Base-by-base conservation (phyloP, 306 rosid genomes). In the Gillenia trifoliata region DNA sequence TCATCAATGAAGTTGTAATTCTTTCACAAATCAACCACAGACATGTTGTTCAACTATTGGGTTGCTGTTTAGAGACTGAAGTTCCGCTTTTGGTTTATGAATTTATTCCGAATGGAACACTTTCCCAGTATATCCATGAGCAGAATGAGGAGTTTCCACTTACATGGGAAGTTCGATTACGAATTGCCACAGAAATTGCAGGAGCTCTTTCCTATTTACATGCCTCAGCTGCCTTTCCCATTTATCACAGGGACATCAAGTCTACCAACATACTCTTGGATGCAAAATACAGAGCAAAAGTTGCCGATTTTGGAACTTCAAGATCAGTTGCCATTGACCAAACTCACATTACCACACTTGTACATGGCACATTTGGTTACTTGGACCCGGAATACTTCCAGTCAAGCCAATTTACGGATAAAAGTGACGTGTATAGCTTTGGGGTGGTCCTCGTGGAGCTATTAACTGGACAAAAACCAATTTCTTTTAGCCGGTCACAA, bases 31-130 rank as follows among this genome's bases (percentile, higher is more conserved):
- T 72, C 50, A 72, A 64, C 33, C 82, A 72, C 3, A 70, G 74
- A 22, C 55, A 70, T 70, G 74, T 70, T 28, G 74, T 70, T 31
- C 33, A 54, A 6, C 64, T 70, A 30, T 33, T 70, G 8, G 74
- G 74, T 3, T 70, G 74, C 52, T 70, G 78, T 25, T 47, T 79
- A 11, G 83, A 73, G 74, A 73, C 83, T 1, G 83, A 56, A 3
- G 69, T 73, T 60, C 83, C 83, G 23, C 49, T 79, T 19, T 23
- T 79, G 13, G 83, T 79, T 4, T 79, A 79, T 28, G 83, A 79
- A 16, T 79, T 60, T 6, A 45, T 73, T 6, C 79, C 75, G 2
- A 79, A 79, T 34, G 75, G 77, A 13, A 54, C 82, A 0, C 77
- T 71, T 33, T 55, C 73, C 3, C 61, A 72, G 4, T 71, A 71